A percentile compares a stretch with the other conserved stretches of the same genome.
Conservation (phyloP, 495 filamentous ascomycete species). For the Aspergillus olivimuriae region DNA sequence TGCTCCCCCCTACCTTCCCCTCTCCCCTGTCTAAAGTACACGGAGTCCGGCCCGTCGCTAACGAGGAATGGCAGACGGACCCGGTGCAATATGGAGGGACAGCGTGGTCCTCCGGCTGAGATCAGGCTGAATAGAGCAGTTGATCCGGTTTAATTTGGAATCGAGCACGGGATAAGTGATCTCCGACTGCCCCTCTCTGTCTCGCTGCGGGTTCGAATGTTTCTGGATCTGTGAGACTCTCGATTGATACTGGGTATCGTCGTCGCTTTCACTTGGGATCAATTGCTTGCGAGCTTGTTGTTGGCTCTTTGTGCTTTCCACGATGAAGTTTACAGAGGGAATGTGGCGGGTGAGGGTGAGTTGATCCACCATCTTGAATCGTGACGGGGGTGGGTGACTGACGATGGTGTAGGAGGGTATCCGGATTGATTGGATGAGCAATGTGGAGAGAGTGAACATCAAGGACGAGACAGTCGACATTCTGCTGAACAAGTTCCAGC, state of each 20-base stretch:
- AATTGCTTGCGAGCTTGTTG: background rate
- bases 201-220: no score
- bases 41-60: background rate
- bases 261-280: background rate
- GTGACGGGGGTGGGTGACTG: background rate
- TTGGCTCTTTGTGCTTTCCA: no score
- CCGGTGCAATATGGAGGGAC: no score
- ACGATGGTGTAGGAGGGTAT: slow-evolving; percentile 26
- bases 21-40: background rate
- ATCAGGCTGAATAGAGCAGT: no score
- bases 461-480: slow-evolving; percentile 32
- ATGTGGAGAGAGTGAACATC: slow-evolving; percentile 34
- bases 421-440: slow-evolving; percentile 43
- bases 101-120: no score
- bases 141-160: background rate
- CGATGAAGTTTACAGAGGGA: slow-evolving; percentile 42
- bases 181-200: no score
- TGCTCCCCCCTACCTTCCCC: no score
- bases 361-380: background rate
- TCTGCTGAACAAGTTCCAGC: slow-evolving; percentile 36
- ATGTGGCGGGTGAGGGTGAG: slow-evolving; percentile 38
- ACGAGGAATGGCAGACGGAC: background rate
- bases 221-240: no score
- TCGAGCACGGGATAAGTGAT: background rate
- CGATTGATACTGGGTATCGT: background rate